phyloP scores from a whole-genome alignment of 306 rosid species.

The Castanospermum australe region DNA sequence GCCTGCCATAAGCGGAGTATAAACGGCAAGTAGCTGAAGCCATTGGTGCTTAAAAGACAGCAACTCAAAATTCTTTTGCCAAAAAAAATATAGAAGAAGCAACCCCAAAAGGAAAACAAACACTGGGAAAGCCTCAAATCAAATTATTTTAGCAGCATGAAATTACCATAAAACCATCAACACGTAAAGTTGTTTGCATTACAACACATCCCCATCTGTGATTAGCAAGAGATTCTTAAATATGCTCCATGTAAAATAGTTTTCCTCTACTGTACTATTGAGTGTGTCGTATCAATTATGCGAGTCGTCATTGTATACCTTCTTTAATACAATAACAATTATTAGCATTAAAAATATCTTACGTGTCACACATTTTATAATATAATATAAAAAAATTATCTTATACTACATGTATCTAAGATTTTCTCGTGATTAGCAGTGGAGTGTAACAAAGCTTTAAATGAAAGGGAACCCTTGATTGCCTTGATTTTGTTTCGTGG shows the following conservation, averaged over 20 bases:
- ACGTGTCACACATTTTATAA: too few species aligned
- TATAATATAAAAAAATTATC: too few species aligned
- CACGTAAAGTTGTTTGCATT: not conserved
- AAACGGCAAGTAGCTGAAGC: not conserved
- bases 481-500: conserved; percentile 15
- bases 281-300: too few species aligned
- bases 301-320: too few species aligned
- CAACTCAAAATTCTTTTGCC: not conserved
- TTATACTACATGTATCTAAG: too few species aligned
- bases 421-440: not conserved
- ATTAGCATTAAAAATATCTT: too few species aligned
- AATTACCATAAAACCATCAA: conserved; percentile 11
- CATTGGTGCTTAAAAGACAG: not conserved
- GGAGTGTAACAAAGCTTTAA: conserved; percentile 25
- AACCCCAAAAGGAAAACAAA: not conserved
- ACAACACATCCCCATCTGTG: not conserved
- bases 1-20: not conserved
- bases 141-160: not conserved
- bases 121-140: not conserved
- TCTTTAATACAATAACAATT: too few species aligned
- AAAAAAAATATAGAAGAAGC: not conserved
- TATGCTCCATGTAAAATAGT: too few species aligned
- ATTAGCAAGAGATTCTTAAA: too few species aligned
- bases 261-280: too few species aligned
- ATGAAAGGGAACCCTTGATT: not conserved